These are phyloP conservation scores for Parachlorella kessleri DNA, from an alignment of 139 green algal genomes.

Conservation along the genomic window DNA sequence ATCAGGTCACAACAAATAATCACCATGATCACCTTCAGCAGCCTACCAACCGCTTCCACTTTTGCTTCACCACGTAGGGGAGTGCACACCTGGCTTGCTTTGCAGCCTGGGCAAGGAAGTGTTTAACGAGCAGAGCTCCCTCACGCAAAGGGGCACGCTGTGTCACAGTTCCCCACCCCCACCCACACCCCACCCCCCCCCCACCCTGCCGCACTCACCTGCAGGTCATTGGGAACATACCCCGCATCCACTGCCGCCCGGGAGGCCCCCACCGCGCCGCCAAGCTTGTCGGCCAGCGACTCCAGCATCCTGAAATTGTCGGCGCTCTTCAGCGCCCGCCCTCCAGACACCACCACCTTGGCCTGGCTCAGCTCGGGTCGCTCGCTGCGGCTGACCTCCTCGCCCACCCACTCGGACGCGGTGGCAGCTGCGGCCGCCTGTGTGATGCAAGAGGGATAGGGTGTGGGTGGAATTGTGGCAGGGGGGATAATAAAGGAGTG, in stretches of 20 bases:
- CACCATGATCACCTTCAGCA: too few species aligned
- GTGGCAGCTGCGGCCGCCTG: background rate
- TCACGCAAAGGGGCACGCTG: too few species aligned
- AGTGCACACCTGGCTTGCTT: too few species aligned
- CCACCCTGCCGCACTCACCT: constrained; percentile 69
- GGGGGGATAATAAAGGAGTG: too few species aligned
- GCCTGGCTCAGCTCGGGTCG: constrained; percentile 81
- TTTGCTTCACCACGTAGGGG: too few species aligned
- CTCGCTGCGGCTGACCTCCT: constrained; percentile 57
- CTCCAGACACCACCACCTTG: constrained; percentile 73
- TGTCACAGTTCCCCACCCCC: background rate
- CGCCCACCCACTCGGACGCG: constrained; percentile 54
- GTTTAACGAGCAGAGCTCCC: too few species aligned
- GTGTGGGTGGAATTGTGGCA: too few species aligned
- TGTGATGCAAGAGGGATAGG: too few species aligned
- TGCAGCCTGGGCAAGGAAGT: too few species aligned
- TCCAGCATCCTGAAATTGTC: constrained; percentile 89
- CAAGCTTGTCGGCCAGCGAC: constrained; percentile 83
- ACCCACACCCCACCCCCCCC: too few species aligned
- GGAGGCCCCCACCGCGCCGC: constrained; percentile 85
- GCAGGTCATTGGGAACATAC: constrained; percentile 87
- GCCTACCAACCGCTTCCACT: too few species aligned
- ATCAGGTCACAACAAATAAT: too few species aligned
- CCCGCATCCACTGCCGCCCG: constrained; percentile 92
- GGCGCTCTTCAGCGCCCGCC: constrained; percentile 83